Evolutionary conservation across 2,329 filamentous ascomycete species (phyloP).

Genomic region (Neonectria neomacrospora): DNA sequence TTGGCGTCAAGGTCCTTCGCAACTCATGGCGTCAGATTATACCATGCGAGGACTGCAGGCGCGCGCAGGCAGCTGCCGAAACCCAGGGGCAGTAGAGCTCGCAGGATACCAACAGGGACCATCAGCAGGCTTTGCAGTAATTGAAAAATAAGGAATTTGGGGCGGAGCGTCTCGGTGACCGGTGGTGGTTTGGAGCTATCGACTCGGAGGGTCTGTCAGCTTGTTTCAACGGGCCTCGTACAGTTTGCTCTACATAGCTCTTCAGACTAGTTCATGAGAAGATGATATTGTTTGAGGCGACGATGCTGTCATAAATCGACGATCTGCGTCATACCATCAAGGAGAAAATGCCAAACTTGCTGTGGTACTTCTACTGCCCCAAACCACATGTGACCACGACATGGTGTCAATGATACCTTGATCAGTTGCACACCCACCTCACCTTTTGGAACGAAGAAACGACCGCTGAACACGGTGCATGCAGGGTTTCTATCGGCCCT

Average conservation of each 20-base stretch:
- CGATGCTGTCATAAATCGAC: background rate
- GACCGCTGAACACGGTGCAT: background rate
- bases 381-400: background rate
- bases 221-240: background rate
- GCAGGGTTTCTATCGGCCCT: background rate
- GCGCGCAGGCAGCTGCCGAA: background rate
- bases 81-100: background rate
- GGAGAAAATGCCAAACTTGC: background rate
- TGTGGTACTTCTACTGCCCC: background rate
- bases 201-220: background rate
- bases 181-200: background rate
- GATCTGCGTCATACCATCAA: background rate
- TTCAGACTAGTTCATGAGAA: background rate
- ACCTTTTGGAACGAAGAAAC: background rate
- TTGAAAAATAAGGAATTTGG: background rate
- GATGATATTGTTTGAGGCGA: background rate
- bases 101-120: background rate
- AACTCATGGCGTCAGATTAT: slow-evolving; percentile 67
- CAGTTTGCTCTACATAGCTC: background rate
- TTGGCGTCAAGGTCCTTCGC: slow-evolving; percentile 72
- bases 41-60: slow-evolving; percentile 61
- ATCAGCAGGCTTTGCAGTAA: background rate
- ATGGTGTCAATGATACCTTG: background rate
- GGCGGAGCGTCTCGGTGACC: background rate
- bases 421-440: background rate